Base-by-base conservation (phyloP, 495 filamentous ascomycete genomes). In the Daldinia bambusicola region DNA sequence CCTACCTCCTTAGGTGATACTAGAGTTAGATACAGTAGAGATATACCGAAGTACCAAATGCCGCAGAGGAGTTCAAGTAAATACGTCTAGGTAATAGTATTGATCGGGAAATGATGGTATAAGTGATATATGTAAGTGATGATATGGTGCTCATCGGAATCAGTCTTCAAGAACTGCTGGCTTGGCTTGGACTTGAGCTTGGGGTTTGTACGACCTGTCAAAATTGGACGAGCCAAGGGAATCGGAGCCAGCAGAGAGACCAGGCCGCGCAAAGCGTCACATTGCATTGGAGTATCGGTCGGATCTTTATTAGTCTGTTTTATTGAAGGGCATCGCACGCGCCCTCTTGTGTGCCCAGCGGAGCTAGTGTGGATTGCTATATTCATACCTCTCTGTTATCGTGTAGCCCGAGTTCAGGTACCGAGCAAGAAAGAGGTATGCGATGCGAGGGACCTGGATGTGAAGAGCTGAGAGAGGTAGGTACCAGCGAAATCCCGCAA, bases 241-340 rank as follows among this genome's bases (percentile, higher is more conserved):
- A 53, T 61, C 41, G 31, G 50, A 65, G 52, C 32, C 34, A 53
- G 55, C 26, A 26, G 40, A 55, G 61, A 61, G 48, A 20, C 52
- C 12, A 43, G 16, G 13, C 13, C 50, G 22, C 50, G 22, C n/a
- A 31, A 37, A 57, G 57, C 26, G 70, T 69, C 63, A 57, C 70
- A 73, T 36, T 58, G 61, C 70, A 73, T 73, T 69, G 66, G 66
- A 53, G 61, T 36, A 13, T 40, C 61, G 43, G 58, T 65, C 66
- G 65, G 70, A 66, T 36, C 68, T 73, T 72, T 68, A 72, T 72
- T 68, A 64, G 69, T 30, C 14, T 5, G 16, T 67, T 65, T 69
- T 68, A 68, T 68, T 72, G 65, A 65, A 72, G 70, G 70, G 65
- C 61, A 65, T 72, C 55, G 61, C 70, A 69, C 61, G 61, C 61